Conservation (phyloP, 495 filamentous ascomycete genomes). For the Rhypophila decipiens region DNA sequence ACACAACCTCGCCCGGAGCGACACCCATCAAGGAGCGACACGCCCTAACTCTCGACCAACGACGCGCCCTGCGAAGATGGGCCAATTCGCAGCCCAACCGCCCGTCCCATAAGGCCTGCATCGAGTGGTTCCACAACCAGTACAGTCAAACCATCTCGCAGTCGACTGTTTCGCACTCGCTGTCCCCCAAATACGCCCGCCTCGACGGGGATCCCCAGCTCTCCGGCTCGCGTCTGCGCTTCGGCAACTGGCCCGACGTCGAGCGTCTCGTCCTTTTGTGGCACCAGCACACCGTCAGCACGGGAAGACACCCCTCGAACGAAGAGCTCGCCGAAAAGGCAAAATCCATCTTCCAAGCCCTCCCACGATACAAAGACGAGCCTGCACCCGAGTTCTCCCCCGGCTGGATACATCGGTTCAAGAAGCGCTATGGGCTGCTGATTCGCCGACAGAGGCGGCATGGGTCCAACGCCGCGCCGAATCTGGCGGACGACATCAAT, state of each 20-base stretch:
- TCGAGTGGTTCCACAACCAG: conserved; percentile 46
- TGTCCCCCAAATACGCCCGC: conserved; percentile 48
- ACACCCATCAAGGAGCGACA: conserved; percentile 39
- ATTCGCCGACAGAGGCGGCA: conserved; percentile 43
- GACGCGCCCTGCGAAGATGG: conserved; percentile 46
- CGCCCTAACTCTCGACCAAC: conserved; percentile 47
- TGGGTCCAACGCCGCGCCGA: conserved; percentile 29
- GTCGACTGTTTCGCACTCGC: conserved; percentile 46
- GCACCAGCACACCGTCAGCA: conserved; percentile 39
- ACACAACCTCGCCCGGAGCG: not conserved
- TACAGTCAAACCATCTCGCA: conserved; percentile 47
- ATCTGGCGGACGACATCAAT: conserved; percentile 40
- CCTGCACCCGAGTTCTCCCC: conserved; percentile 44
- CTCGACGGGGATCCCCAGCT: conserved; percentile 46
- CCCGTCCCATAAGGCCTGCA: conserved; percentile 46
- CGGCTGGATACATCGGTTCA: conserved; percentile 50
- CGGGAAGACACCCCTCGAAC: conserved; percentile 43
- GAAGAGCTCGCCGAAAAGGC: conserved; percentile 48
- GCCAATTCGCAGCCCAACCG: conserved; percentile 42
- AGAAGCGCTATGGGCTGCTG: conserved; percentile 46
- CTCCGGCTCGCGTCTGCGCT: conserved; percentile 45
- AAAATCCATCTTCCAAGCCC: conserved; percentile 40
- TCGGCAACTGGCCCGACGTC: conserved; percentile 50
- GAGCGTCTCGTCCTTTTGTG: conserved; percentile 48
- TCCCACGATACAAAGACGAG: conserved; percentile 47